A percentile compares a stretch with the other conserved stretches of the same genome.
These are phyloP conservation scores for Pedinophyceae sp. DNA, from an alignment of 139 green algal species.

Conservation along the genomic window DNA sequence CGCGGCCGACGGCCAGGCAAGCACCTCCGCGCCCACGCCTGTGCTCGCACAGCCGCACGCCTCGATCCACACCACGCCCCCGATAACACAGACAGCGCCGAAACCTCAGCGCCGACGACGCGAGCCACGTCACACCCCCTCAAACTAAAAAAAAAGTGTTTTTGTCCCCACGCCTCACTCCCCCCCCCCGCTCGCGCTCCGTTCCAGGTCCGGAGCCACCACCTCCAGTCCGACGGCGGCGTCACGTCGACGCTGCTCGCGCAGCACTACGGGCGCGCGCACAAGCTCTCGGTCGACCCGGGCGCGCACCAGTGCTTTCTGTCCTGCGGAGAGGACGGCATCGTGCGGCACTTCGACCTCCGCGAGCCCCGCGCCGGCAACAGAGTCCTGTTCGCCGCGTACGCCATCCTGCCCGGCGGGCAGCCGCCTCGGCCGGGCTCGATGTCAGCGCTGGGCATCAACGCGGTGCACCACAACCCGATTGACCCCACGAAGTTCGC, in stretches of 20 bases:
- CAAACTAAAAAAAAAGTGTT: neutral
- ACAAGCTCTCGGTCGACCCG: constrained; percentile 30
- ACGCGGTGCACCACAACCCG: constrained; percentile 20
- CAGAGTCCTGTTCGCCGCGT: neutral
- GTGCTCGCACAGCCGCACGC: neutral
- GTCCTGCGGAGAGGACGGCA: constrained; percentile 33
- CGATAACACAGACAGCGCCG: neutral
- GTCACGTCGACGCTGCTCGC: constrained; percentile 22
- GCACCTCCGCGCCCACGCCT: neutral
- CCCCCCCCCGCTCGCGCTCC: constrained; percentile 6
- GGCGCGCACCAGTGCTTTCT: constrained; percentile 21
- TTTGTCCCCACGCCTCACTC: neutral
- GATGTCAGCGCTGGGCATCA: constrained; percentile 8
- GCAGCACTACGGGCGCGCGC: constrained; percentile 20
- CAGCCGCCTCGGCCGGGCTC: too few species aligned
- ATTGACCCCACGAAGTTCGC: constrained; percentile 21
- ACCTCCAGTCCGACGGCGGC: constrained; percentile 15
- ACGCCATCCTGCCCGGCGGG: too few species aligned
- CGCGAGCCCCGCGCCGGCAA: constrained; percentile 7
- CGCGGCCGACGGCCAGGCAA: constrained; percentile 31
- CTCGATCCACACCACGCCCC: neutral
- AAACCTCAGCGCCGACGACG: neutral
- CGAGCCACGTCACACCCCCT: neutral
- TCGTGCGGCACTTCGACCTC: constrained; percentile 28
- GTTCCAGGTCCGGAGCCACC: constrained; percentile 18